Conservation (phyloP, 352 stramenopile genomes). For the Phytophthora europaea region DNA sequence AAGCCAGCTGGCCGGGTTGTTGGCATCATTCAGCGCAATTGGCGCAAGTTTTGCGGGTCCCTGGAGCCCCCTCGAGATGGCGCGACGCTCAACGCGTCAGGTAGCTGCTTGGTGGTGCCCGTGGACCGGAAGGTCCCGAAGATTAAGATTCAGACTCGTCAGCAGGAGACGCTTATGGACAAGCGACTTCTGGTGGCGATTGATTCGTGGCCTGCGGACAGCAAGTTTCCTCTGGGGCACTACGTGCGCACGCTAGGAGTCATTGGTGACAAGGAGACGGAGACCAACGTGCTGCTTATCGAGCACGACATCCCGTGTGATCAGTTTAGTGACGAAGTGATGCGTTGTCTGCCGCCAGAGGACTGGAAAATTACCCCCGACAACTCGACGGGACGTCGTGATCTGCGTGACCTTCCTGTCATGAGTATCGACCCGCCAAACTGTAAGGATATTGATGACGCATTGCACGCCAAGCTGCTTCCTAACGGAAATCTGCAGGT, state of each 20-base stretch:
- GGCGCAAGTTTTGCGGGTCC: conserved; percentile 95
- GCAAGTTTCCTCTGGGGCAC: conserved; percentile 95
- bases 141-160: conserved; percentile 95
- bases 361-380: conserved; percentile 97
- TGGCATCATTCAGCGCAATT: conserved; percentile 94
- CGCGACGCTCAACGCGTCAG: conserved; percentile 49
- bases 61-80: conserved; percentile 83
- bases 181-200: conserved; percentile 96
- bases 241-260: conserved; percentile 97
- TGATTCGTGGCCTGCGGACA: conserved; percentile 94
- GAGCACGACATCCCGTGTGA: conserved; percentile 97
- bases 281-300: conserved; percentile 96
- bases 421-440: conserved; percentile 93
- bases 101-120: conserved; percentile 83
- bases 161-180: conserved; percentile 92
- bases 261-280: conserved; percentile 97
- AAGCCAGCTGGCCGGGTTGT: conserved; percentile 90
- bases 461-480: conserved; percentile 94
- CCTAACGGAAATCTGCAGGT: conserved; percentile 95
- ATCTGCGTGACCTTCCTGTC: conserved; percentile 95
- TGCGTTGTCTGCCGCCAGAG: conserved; percentile 93
- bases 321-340: conserved; percentile 89
- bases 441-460: conserved; percentile 99
- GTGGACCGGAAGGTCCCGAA: conserved; percentile 94
- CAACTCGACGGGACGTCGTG: conserved; percentile 90